Base-by-base conservation (phyloP, 768 basidiomycete genomes). In the Panus rudis region DNA sequence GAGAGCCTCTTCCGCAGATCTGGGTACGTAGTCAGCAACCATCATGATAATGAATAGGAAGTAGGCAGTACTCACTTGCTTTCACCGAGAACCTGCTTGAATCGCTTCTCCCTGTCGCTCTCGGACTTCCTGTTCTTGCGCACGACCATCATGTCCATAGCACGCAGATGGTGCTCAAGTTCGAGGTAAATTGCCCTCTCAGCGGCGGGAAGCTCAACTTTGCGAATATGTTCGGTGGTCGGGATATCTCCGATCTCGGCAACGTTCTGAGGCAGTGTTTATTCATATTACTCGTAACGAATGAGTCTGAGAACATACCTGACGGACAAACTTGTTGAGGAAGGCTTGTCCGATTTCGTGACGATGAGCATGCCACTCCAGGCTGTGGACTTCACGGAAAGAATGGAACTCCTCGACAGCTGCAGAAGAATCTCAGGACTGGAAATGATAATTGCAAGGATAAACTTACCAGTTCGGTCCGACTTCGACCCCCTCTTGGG, bases 231-330 rank as follows among this genome's bases (percentile, higher is more conserved):
- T 46, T 72, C 74, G 0, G 73, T 73, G 65, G 81, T 89, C 2
- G 86, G 85, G 44, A 97, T 97, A 64, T 97, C 93, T 47, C 92
- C 92, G 43, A 96, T 97, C 65, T 97, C 93, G 7, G 93, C 92
- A 39, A 93, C 81, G 55, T 96, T 96, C 84, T 96, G 52, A 45
- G 51, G 23, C 14, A 24, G 37, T 10, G 17, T 20, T 7, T 21
- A 48, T 24, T 48, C 14, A 53, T 45, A 40, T 52, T 54, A 40
- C 33, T 24, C 23, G 30, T 31, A 37, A 30, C 10, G 10, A 30
- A 45, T 41, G 20, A 14, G 8, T 7, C 10, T 4, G 14, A 13
- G 26, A 14, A 42, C 75, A 6, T 48, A 88, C 89, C 76, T 92
- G 89, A 52, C 89, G 79, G 49, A 91, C 87, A 52, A 85, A 92